Conservation (phyloP, 2,329 filamentous ascomycete species). For the Polychaeton citri region DNA sequence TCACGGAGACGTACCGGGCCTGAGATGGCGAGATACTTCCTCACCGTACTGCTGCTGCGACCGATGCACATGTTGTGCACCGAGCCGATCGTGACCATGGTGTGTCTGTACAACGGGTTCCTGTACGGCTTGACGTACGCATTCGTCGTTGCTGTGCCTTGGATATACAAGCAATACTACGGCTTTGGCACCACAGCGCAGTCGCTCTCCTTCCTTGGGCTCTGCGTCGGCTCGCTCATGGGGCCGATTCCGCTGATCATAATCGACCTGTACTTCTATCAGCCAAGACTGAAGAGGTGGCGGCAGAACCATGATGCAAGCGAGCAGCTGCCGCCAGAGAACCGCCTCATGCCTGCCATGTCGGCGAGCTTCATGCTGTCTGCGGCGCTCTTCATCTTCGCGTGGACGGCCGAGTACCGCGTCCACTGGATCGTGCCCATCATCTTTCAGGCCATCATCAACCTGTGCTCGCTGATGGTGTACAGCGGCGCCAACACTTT, state of each 20-base stretch:
- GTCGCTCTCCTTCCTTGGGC: conserved; percentile 54
- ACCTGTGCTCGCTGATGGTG: conserved; percentile 49
- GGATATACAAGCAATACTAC: conserved; percentile 50
- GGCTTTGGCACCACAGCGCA: conserved; percentile 47
- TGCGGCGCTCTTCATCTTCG: conserved; percentile 53
- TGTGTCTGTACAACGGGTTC: conserved; percentile 53
- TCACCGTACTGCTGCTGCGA: conserved; percentile 19
- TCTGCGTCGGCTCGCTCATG: conserved; percentile 51
- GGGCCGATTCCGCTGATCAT: conserved; percentile 37
- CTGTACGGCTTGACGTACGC: conserved; percentile 38
- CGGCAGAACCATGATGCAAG: conserved; percentile 23
- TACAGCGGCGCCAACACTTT: conserved; percentile 56
- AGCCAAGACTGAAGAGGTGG: conserved; percentile 38
- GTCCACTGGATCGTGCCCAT: conserved; percentile 45
- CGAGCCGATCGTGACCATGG: conserved; percentile 55
- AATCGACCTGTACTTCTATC: conserved; percentile 36
- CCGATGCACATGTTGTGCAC: conserved; percentile 57
- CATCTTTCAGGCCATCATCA: conserved; percentile 38
- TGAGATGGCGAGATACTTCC: conserved; percentile 12
- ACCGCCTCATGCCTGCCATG: conserved; percentile 48
- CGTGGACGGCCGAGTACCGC: conserved; percentile 48
- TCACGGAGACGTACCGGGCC: conserved; percentile 27
- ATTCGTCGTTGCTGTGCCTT: conserved; percentile 36
- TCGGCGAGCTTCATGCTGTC: conserved; percentile 51
- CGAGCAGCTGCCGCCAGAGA: conserved; percentile 47